Conservation (phyloP, 2,329 filamentous ascomycete species). For the Pestalotiopsis sp. region DNA sequence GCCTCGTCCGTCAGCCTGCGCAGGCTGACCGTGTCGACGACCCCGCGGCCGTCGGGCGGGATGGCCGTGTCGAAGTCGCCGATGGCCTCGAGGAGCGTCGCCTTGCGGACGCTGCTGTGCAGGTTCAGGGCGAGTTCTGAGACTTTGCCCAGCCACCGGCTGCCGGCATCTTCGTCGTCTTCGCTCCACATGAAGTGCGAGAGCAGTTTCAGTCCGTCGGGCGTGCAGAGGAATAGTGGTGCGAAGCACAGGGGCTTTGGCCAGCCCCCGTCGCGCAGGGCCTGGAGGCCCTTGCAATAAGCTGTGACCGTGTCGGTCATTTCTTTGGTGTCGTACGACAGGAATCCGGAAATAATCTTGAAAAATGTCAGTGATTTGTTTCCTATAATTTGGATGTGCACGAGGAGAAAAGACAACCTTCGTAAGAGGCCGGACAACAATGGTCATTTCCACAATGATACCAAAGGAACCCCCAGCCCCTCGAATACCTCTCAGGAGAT, state of each 20-base stretch:
- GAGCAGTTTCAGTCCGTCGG: not conserved
- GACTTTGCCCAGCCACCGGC: not conserved
- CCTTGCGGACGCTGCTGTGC: not conserved
- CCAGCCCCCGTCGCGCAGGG: not conserved
- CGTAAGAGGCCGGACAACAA: conserved; percentile 39
- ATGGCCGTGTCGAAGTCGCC: not conserved
- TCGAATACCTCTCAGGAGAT: conserved; percentile 38
- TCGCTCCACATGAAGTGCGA: not conserved
- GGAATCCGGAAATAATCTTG: not conserved
- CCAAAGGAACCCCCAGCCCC: conserved; percentile 43
- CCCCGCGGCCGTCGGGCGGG: not conserved
- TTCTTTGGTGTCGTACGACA: not conserved
- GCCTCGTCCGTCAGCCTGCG: not conserved
- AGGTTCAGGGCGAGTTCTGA: not conserved
- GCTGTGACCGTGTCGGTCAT: not conserved
- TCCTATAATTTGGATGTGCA: not conserved
- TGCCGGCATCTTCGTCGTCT: not conserved
- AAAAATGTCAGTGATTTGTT: not conserved
- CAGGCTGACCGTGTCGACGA: not conserved
- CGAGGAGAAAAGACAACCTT: conserved; percentile 19
- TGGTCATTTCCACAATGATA: conserved; percentile 40
- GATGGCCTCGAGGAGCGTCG: not conserved
- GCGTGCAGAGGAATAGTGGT: not conserved
- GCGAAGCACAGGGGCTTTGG: not conserved
- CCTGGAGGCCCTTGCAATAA: not conserved